phyloP scores from a whole-genome alignment of 2,329 filamentous ascomycete genomes.

The Fonsecaea multimorphosa region DNA sequence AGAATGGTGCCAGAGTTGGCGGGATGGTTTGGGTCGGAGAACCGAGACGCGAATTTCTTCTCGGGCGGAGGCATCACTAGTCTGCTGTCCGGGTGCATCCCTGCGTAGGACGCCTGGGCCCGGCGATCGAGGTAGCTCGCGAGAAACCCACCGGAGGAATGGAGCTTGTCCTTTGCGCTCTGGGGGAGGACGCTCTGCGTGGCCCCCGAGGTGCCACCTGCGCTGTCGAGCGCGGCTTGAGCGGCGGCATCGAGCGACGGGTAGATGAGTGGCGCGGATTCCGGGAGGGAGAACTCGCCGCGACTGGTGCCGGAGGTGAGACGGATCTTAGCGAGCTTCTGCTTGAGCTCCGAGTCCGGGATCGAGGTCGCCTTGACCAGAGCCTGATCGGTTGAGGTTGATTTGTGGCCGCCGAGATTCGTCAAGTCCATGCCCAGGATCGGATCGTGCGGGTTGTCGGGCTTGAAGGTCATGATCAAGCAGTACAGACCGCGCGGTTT shows the following conservation, averaged over 20 bases:
- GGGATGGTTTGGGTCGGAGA: slow-evolving; percentile 59
- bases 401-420: no score
- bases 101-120: slow-evolving; percentile 51
- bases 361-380: slow-evolving; percentile 44
- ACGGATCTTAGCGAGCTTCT: slow-evolving; percentile 29
- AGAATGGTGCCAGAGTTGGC: slow-evolving; percentile 58
- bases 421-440: slow-evolving; percentile 43
- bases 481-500: slow-evolving; percentile 62
- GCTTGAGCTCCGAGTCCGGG: slow-evolving; percentile 22
- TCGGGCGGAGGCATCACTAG: slow-evolving; percentile 43
- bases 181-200: background rate
- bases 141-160: slow-evolving; percentile 46
- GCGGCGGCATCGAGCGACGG: slow-evolving; percentile 44
- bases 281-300: slow-evolving; percentile 51
- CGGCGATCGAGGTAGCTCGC: slow-evolving; percentile 58
- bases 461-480: slow-evolving; percentile 62
- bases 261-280: slow-evolving; percentile 58
- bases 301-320: slow-evolving; percentile 39
- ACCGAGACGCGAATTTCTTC: slow-evolving; percentile 54
- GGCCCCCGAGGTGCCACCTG: slow-evolving; percentile 7
- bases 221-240: background rate
- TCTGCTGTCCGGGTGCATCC: slow-evolving; percentile 50
- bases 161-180: slow-evolving; percentile 35
- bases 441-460: slow-evolving; percentile 43
- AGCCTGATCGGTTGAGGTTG: slow-evolving; percentile 30